Evolutionary conservation across 2,329 filamentous ascomycete species (phyloP).

Genomic region (Chalaropsis ovoidea): DNA sequence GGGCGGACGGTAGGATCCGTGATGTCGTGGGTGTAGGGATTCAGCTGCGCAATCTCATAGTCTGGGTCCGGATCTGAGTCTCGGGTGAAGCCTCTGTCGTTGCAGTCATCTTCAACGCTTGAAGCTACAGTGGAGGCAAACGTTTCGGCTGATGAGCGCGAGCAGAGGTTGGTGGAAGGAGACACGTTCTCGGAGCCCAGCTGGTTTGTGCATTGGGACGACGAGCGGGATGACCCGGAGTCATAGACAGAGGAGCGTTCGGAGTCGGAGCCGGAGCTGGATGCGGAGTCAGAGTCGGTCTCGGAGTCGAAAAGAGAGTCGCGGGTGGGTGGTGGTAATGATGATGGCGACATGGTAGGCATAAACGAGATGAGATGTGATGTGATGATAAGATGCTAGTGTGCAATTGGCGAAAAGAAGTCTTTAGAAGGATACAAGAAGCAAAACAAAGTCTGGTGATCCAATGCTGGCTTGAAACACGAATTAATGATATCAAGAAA

Average conservation of each 20-base stretch:
- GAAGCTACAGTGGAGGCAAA: constrained; percentile 65
- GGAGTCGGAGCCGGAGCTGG: constrained; percentile 29
- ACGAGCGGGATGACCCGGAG: constrained; percentile 12
- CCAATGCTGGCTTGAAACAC: background rate
- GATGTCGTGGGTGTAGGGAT: constrained; percentile 50
- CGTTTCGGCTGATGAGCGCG: constrained; percentile 60
- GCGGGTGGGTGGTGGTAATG: background rate
- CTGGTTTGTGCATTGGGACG: background rate
- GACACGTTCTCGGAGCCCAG: constrained; percentile 31
- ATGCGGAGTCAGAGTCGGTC: constrained; percentile 27
- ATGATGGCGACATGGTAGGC: background rate
- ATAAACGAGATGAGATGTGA: background rate
- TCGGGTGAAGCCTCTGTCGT: background rate
- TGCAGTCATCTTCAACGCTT: constrained; percentile 42
- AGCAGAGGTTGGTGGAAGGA: constrained; percentile 37
- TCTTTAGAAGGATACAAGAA: background rate
- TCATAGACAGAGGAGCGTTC: constrained; percentile 27
- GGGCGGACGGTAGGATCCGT: constrained; percentile 58
- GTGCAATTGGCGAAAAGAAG: background rate
- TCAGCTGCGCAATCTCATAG: constrained; percentile 43
- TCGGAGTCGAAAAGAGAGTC: constrained; percentile 8
- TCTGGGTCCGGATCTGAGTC: constrained; percentile 28
- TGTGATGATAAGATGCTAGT: background rate
- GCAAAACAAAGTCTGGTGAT: background rate
- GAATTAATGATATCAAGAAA: background rate